Percentiles rank a stretch among this genome's conserved stretches.
These are phyloP conservation scores for Paraphoma chrysanthemicola DNA, from an alignment of 2,329 filamentous ascomycete species.

Conservation along the genomic window DNA sequence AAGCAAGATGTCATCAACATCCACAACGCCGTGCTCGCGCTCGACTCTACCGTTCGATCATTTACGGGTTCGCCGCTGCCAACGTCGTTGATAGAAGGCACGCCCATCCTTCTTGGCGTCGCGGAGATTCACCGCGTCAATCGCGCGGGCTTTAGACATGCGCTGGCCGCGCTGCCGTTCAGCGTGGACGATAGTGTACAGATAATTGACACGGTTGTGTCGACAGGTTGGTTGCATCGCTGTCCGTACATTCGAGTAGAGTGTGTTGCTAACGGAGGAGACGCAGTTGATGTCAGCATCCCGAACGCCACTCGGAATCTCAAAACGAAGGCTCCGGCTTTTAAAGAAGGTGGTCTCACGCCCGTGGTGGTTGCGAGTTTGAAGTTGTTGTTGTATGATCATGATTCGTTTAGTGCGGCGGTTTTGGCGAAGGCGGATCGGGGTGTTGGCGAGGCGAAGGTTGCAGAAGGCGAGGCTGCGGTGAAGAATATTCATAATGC, in stretches of 20 bases:
- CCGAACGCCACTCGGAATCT: constrained; percentile 14
- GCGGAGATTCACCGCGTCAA: constrained; percentile 25
- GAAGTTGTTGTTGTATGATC: constrained; percentile 18
- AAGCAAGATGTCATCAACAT: constrained; percentile 24
- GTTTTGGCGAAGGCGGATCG: constrained; percentile 13
- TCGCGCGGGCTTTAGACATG: constrained; percentile 20
- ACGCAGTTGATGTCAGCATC: constrained; percentile 19
- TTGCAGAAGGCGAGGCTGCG: constrained; percentile 12
- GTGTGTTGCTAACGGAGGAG: too few relatives aligned
- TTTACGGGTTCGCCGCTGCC: constrained; percentile 10
- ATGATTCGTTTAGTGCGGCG: constrained; percentile 25
- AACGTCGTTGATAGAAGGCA: constrained; percentile 18
- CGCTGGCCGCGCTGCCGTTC: constrained; percentile 13
- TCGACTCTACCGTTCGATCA: constrained; percentile 11
- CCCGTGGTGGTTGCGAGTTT: constrained; percentile 20
- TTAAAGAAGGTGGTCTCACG: constrained; percentile 14
- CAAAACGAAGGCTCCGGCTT: constrained; percentile 13
- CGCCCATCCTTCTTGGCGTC: constrained; percentile 19
- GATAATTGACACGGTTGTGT: constrained; percentile 13
- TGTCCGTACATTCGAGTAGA: too few relatives aligned
- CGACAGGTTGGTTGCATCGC: constrained; percentile 8
- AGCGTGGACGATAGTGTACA: constrained; percentile 8
- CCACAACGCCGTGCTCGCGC: constrained; percentile 17
- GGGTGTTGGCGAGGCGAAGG: constrained; percentile 10
- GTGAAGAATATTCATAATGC: constrained; percentile 24